phyloP scores from a whole-genome alignment of 2,329 filamentous ascomycete genomes.

The Pestalotiopsis sp. region DNA sequence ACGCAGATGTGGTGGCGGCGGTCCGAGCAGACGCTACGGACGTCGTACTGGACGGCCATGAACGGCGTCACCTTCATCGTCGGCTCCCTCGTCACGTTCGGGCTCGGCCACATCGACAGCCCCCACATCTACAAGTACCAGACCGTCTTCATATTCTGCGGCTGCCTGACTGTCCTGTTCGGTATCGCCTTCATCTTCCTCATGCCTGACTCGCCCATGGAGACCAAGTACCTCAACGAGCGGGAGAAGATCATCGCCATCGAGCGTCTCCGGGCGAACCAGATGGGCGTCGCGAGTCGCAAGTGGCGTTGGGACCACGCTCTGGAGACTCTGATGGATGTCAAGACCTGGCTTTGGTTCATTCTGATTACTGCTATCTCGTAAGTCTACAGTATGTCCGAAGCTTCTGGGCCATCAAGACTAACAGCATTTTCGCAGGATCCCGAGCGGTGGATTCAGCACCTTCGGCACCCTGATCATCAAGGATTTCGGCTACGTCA shows the following conservation, averaged over 20 bases:
- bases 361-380: slow-evolving; percentile 62
- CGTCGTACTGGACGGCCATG: slow-evolving; percentile 56
- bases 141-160: slow-evolving; percentile 52
- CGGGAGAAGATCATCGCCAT: slow-evolving; percentile 69
- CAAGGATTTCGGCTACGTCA: slow-evolving; percentile 41
- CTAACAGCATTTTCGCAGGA: slow-evolving; percentile 25
- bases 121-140: slow-evolving; percentile 51
- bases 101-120: slow-evolving; percentile 49
- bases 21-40: slow-evolving; percentile 52
- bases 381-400: slow-evolving; percentile 42
- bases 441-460: slow-evolving; percentile 39
- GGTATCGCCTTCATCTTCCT: slow-evolving; percentile 53
- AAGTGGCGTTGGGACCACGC: slow-evolving; percentile 72
- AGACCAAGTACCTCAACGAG: slow-evolving; percentile 61
- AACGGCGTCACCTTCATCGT: slow-evolving; percentile 58
- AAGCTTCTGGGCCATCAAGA: not conserved
- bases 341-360: slow-evolving; percentile 62
- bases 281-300: slow-evolving; percentile 74
- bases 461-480: slow-evolving; percentile 43
- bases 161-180: slow-evolving; percentile 53
- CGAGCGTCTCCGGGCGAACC: slow-evolving; percentile 73
- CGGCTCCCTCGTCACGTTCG: slow-evolving; percentile 58
- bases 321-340: slow-evolving; percentile 40
- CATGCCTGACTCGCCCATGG: slow-evolving; percentile 67
- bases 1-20: slow-evolving; percentile 59